These are phyloP conservation scores for Exophiala calicioides DNA, from an alignment of 2,329 filamentous ascomycete genomes.

Conservation along the genomic window DNA sequence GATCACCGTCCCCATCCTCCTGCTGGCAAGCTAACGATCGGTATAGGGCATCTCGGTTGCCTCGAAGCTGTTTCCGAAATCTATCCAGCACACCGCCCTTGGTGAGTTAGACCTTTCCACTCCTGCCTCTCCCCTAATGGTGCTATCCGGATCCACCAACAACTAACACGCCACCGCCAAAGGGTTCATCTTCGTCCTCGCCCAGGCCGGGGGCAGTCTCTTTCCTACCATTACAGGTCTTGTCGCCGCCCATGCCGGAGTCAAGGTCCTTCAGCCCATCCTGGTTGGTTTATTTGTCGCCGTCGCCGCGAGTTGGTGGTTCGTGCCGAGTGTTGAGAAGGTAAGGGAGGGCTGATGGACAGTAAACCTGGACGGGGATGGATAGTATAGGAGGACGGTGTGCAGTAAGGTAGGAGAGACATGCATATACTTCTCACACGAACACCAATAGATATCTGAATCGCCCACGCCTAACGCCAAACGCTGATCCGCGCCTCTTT, in stretches of 20 bases:
- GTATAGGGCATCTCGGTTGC: conserved; percentile 15
- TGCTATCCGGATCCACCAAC: too few relatives aligned
- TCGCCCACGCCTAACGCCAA: too few relatives aligned
- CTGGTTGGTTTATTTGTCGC: conserved; percentile 34
- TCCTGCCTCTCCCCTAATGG: background rate
- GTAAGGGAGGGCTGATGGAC: background rate
- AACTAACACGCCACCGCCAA: conserved; percentile 69
- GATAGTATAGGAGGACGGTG: too few relatives aligned
- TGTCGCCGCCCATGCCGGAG: conserved; percentile 52
- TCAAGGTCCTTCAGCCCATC: conserved; percentile 58
- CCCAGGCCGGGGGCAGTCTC: conserved; percentile 62
- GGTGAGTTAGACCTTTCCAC: conserved; percentile 2
- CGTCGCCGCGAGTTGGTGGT: conserved; percentile 9
- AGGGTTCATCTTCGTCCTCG: conserved; percentile 73
- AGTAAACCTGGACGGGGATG: background rate
- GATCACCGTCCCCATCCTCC: background rate
- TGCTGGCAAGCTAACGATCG: background rate
- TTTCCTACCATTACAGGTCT: conserved; percentile 41
- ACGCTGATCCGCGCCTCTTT: too few relatives aligned
- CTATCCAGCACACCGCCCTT: conserved; percentile 9
- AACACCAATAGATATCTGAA: too few relatives aligned
- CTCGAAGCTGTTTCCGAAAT: conserved; percentile 13
- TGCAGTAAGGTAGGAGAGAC: too few relatives aligned
- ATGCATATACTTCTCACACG: too few relatives aligned
- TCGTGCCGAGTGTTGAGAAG: conserved; percentile 8